Percentiles rank a stretch among this genome's conserved stretches.
These are phyloP conservation scores for Parietichytrium sp. DNA, from an alignment of 108 stramenopile species.

Conservation along the genomic window DNA sequence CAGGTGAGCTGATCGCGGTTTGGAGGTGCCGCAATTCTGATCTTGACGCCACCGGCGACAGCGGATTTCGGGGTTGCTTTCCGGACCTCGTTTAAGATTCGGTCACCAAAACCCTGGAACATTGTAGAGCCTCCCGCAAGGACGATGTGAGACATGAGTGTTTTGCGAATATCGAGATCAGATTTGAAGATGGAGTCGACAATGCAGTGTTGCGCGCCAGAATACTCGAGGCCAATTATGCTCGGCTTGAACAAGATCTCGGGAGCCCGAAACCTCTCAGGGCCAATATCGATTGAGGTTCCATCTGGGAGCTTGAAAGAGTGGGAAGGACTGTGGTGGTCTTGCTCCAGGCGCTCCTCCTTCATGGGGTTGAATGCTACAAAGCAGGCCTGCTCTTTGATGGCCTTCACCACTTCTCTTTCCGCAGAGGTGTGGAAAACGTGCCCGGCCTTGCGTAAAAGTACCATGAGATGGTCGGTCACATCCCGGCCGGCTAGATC, in stretches of 20 bases:
- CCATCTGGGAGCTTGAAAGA: constrained; percentile 85
- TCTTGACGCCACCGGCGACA: constrained; percentile 5
- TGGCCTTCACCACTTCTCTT: constrained; percentile 77
- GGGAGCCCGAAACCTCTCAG: constrained; percentile 83
- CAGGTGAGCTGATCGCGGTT: constrained; percentile 62
- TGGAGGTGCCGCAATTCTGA: constrained; percentile 49
- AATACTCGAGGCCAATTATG: constrained; percentile 82
- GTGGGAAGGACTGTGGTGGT: constrained; percentile 58
- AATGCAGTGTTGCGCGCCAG: constrained; percentile 77
- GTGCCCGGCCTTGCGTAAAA: constrained; percentile 78
- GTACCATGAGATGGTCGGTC: constrained; percentile 80
- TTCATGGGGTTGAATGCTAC: constrained; percentile 66
- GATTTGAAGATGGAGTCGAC: constrained; percentile 80
- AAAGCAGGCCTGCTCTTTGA: constrained; percentile 89
- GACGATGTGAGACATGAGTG: constrained; percentile 89
- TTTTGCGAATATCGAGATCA: constrained; percentile 83
- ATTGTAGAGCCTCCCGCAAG: constrained; percentile 90
- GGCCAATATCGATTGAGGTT: constrained; percentile 69
- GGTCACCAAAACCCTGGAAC: constrained; percentile 85
- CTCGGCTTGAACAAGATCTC: constrained; percentile 89
- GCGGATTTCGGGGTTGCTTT: constrained; percentile 1
- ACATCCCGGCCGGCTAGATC: constrained; percentile 94
- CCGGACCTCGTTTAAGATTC: constrained; percentile 81
- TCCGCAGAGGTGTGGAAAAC: constrained; percentile 87
- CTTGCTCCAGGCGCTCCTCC: constrained; percentile 52